phyloP scores from a whole-genome alignment of 1,139 yeast species.

The Kodamaea sp. region DNA sequence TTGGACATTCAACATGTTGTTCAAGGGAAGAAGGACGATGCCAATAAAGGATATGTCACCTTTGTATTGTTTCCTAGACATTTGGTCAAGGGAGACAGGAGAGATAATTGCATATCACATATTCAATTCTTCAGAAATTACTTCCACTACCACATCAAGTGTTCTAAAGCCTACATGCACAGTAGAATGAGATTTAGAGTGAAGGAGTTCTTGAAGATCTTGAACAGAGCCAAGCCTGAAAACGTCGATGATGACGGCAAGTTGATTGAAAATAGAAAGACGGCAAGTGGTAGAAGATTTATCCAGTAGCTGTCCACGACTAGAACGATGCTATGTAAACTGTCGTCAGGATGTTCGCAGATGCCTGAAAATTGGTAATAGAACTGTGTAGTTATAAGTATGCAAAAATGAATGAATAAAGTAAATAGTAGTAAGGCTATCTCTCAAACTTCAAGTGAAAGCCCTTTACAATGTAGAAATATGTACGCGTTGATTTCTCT shows the following conservation, averaged over 20 bases:
- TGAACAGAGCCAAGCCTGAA: conserved; percentile 97
- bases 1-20: conserved; percentile 64
- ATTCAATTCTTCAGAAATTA: conserved; percentile 91
- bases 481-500: conserved; percentile 3
- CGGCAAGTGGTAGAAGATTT: conserved; percentile 82
- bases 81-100: conserved; percentile 65
- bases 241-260: conserved; percentile 70
- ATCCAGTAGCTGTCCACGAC: too few relatives aligned
- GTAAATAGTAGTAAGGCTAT: too few relatives aligned
- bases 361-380: too few relatives aligned
- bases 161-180: conserved; percentile 97
- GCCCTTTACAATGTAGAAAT: too few relatives aligned
- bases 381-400: too few relatives aligned
- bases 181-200: conserved; percentile 97
- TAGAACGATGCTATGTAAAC: too few relatives aligned
- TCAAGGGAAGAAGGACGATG: conserved; percentile 44
- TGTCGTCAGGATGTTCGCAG: too few relatives aligned
- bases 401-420: background rate
- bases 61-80: conserved; percentile 80
- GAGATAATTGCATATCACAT: conserved; percentile 84
- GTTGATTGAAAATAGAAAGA: conserved; percentile 65
- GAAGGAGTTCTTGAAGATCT: conserved; percentile 87
- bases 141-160: conserved; percentile 97
- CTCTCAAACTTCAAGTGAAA: background rate
- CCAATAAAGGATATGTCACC: conserved; percentile 71